phyloP scores from a whole-genome alignment of 2,329 filamentous ascomycete genomes.

The Byssochlamys sp. region DNA sequence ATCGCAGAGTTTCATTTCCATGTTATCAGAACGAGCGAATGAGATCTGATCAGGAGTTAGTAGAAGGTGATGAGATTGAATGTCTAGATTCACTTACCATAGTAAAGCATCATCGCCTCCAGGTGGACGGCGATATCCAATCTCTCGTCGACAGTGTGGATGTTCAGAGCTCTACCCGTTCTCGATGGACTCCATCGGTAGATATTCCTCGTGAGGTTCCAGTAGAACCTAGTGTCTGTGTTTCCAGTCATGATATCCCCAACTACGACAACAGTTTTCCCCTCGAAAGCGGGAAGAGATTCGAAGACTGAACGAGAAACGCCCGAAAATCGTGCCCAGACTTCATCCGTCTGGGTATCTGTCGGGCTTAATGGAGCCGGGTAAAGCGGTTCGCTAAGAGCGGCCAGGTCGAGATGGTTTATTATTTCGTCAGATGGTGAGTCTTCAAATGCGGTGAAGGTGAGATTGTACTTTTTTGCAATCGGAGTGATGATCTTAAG shows the following conservation, averaged over 20 bases:
- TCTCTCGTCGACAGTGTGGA: slow-evolving; percentile 44
- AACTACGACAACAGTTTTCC: slow-evolving; percentile 32
- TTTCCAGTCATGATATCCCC: slow-evolving; percentile 45
- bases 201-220: slow-evolving; percentile 44
- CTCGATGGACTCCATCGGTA: slow-evolving; percentile 44
- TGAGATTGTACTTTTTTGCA: slow-evolving; percentile 40
- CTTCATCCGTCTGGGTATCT: slow-evolving; percentile 18
- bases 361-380: slow-evolving; percentile 28
- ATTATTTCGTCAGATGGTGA: slow-evolving; percentile 8
- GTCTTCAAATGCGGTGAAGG: slow-evolving; percentile 39
- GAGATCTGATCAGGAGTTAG: slow-evolving; percentile 4
- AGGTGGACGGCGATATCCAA: slow-evolving; percentile 35
- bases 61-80: not conserved
- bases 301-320: slow-evolving; percentile 34
- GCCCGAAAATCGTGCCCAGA: slow-evolving; percentile 30
- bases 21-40: slow-evolving; percentile 4
- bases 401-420: slow-evolving; percentile 22
- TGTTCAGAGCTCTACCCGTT: slow-evolving; percentile 34
- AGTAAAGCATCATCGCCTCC: slow-evolving; percentile 35
- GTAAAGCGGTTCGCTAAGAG: slow-evolving; percentile 18
- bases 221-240: slow-evolving; percentile 46
- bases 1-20: not conserved
- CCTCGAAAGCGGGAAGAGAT: slow-evolving; percentile 18
- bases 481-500: slow-evolving; percentile 39
- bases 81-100: slow-evolving; percentile 22